These are phyloP conservation scores for Fusarium metavorans DNA, from an alignment of 2,329 filamentous ascomycete species.

Conservation along the genomic window DNA sequence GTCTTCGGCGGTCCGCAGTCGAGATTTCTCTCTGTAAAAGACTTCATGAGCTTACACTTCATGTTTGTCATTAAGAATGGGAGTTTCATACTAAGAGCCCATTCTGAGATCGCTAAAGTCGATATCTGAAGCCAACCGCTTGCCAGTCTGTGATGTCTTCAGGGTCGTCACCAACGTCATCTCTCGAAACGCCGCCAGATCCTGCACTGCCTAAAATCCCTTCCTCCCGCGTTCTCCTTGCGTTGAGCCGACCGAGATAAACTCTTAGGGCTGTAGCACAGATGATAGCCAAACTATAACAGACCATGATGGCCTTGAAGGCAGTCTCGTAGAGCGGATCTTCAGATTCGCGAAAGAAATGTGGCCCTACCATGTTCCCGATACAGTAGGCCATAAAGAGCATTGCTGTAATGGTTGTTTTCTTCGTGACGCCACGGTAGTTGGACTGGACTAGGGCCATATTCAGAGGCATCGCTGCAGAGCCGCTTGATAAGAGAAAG, in stretches of 20 bases:
- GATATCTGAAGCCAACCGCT: constrained; percentile 69
- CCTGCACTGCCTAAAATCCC: constrained; percentile 59
- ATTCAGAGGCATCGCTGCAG: constrained; percentile 65
- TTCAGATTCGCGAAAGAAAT: constrained; percentile 64
- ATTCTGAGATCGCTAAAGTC: constrained; percentile 51
- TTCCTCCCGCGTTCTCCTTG: constrained; percentile 55
- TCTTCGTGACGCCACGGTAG: constrained; percentile 69
- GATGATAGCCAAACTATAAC: constrained; percentile 63
- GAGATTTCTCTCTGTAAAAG: not conserved
- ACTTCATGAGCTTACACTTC: not conserved
- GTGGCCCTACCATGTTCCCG: constrained; percentile 68
- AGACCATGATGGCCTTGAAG: constrained; percentile 67
- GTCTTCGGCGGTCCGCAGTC: not conserved
- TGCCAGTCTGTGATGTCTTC: constrained; percentile 72
- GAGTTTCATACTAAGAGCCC: not conserved
- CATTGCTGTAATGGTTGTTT: constrained; percentile 69
- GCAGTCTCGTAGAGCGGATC: constrained; percentile 65
- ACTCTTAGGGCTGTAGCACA: constrained; percentile 58
- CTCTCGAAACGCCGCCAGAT: constrained; percentile 54
- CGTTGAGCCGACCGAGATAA: constrained; percentile 62
- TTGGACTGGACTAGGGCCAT: constrained; percentile 68
- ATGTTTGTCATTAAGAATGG: not conserved
- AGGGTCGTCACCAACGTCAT: constrained; percentile 54
- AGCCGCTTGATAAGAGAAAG: constrained; percentile 66
- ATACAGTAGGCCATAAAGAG: constrained; percentile 67